Evolutionary conservation across 2,329 filamentous ascomycete genomes (phyloP).

Genomic region (Scortechinia acanthostroma): DNA sequence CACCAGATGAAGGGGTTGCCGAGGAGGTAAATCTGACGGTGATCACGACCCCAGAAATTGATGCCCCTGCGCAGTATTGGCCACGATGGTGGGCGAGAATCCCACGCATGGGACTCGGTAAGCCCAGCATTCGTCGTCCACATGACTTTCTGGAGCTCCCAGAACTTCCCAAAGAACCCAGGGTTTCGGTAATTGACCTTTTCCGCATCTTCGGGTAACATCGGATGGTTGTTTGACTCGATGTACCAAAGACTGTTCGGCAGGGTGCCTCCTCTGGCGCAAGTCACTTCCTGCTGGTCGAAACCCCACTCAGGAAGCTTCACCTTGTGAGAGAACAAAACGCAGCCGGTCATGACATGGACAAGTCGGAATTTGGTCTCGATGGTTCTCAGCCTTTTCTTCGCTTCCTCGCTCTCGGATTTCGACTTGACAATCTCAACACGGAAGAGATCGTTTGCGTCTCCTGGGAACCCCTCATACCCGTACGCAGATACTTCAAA

Average conservation of each 20-base stretch:
- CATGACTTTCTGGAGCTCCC: constrained; percentile 96
- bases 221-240: constrained; percentile 80
- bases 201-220: constrained; percentile 68
- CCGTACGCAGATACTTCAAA: constrained; percentile 95
- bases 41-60: constrained; percentile 96
- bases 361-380: constrained; percentile 93
- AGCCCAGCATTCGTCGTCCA: constrained; percentile 97
- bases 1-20: constrained; percentile 96
- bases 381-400: constrained; percentile 82
- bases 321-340: constrained; percentile 95
- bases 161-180: constrained; percentile 95
- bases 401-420: constrained; percentile 72
- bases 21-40: constrained; percentile 92
- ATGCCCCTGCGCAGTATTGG: constrained; percentile 86
- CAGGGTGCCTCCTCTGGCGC: constrained; percentile 80
- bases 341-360: constrained; percentile 93
- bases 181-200: constrained; percentile 94
- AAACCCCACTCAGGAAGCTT: constrained; percentile 97
- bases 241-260: constrained; percentile 98
- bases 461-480: constrained; percentile 91
- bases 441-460: constrained; percentile 92
- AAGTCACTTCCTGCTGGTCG: constrained; percentile 98
- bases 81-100: constrained; percentile 90
- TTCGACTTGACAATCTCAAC: constrained; percentile 89
- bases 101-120: constrained; percentile 95